Percentiles rank a stretch among this genome's conserved stretches.
Evolutionary conservation across 2,329 filamentous ascomycete species (phyloP).

Genomic region (Aspergillus sojae): DNA sequence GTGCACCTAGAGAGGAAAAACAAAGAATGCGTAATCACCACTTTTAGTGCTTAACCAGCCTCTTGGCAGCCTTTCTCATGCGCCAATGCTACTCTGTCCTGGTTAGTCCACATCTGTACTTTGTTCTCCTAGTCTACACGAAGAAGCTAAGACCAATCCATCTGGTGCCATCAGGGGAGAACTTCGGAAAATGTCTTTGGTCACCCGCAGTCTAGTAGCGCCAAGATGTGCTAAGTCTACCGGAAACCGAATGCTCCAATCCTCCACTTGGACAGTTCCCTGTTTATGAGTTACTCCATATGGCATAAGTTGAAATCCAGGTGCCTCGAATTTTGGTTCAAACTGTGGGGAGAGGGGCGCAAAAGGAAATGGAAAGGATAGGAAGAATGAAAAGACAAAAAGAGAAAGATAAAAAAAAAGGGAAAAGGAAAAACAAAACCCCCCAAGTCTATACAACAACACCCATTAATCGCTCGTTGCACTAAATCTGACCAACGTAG

Average conservation of each 20-base stretch:
- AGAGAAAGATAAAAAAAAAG: neutral
- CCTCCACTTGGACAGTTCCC: neutral
- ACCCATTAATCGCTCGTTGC: neutral
- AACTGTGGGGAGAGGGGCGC: neutral
- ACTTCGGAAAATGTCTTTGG: conserved; percentile 5
- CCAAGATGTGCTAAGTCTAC: conserved; percentile 3
- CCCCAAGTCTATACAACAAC: neutral
- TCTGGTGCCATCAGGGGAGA: neutral
- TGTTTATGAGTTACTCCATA: neutral
- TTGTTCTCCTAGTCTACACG: neutral
- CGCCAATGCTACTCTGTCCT: neutral
- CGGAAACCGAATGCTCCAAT: neutral
- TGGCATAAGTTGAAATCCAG: neutral
- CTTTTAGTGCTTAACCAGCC: conserved; percentile 15
- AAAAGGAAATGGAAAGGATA: neutral
- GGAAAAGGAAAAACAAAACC: neutral
- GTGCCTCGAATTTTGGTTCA: neutral
- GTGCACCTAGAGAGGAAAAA: neutral
- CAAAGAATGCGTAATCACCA: conserved; percentile 16
- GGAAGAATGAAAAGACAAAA: neutral
- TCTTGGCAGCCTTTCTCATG: conserved; percentile 12
- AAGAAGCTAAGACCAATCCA: neutral
- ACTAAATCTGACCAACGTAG: neutral
- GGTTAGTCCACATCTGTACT: neutral
- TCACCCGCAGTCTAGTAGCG: neutral